phyloP scores from a whole-genome alignment of 306 rosid genomes.

The Ammopiptanthus mongolicus region DNA sequence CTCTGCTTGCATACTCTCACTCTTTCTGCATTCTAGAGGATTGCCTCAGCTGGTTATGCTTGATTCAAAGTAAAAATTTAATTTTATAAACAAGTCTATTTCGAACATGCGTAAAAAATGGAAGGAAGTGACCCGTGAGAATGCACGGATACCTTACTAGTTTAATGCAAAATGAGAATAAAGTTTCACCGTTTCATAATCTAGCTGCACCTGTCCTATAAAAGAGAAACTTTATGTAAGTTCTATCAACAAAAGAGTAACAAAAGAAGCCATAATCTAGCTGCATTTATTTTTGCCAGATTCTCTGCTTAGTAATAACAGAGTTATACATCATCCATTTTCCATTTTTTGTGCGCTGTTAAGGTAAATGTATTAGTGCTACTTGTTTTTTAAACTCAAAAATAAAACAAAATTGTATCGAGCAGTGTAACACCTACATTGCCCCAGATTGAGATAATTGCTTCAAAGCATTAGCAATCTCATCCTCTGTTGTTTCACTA shows the following conservation, averaged over 20 bases:
- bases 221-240: neutral
- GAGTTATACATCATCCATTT: neutral
- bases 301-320: neutral
- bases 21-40: no score
- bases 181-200: neutral
- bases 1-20: no score
- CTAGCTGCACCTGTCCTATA: neutral
- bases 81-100: no score
- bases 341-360: neutral
- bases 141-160: no score
- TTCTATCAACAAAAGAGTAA: neutral
- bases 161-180: neutral
- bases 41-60: no score
- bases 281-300: neutral
- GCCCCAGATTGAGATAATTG: constrained; percentile 27
- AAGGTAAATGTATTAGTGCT: neutral
- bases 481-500: constrained; percentile 19
- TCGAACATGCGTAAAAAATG: no score
- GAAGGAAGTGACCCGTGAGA: no score
- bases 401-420: neutral
- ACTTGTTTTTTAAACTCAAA: neutral
- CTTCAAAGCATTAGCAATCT: constrained; percentile 31
- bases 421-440: constrained; percentile 8
- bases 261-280: neutral
- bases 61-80: no score